Evolutionary conservation across 2,329 filamentous ascomycete genomes (phyloP).

Genomic region (Elsinoe perseae): DNA sequence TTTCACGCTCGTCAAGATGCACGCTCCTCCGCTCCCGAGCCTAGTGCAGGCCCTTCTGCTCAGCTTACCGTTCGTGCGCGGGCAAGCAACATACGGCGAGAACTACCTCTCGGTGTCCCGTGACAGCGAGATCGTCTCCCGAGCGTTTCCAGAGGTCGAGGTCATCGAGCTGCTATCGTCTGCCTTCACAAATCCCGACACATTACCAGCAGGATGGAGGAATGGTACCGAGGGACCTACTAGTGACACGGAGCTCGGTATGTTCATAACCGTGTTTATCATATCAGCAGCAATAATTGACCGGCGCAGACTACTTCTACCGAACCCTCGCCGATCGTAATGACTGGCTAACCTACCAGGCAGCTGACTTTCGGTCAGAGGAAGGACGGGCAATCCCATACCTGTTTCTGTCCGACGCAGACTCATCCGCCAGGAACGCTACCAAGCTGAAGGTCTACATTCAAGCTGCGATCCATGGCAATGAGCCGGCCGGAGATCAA

Average conservation of each 20-base stretch:
- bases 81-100: conserved; percentile 4
- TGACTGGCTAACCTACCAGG: conserved; percentile 20
- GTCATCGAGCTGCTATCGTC: conserved; percentile 22
- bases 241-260: conserved; percentile 18
- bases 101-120: conserved; percentile 5
- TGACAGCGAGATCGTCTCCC: conserved; percentile 4
- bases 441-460: conserved; percentile 8
- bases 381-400: conserved; percentile 20
- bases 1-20: background rate
- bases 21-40: background rate
- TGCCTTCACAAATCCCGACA: conserved; percentile 20
- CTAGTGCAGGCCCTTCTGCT: background rate
- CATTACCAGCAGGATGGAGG: conserved; percentile 18
- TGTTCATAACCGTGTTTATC: background rate
- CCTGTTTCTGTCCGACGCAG: conserved; percentile 12
- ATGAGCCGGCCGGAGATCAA: conserved; percentile 34
- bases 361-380: conserved; percentile 20
- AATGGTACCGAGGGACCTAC: conserved; percentile 24
- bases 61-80: background rate
- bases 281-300: background rate
- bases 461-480: conserved; percentile 18
- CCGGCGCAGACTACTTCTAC: conserved; percentile 18
- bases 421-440: background rate
- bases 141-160: conserved; percentile 20
- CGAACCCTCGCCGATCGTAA: conserved; percentile 19